Conservation (phyloP, 2,329 filamentous ascomycete species). For the Pseudocercospora fijiensis region DNA sequence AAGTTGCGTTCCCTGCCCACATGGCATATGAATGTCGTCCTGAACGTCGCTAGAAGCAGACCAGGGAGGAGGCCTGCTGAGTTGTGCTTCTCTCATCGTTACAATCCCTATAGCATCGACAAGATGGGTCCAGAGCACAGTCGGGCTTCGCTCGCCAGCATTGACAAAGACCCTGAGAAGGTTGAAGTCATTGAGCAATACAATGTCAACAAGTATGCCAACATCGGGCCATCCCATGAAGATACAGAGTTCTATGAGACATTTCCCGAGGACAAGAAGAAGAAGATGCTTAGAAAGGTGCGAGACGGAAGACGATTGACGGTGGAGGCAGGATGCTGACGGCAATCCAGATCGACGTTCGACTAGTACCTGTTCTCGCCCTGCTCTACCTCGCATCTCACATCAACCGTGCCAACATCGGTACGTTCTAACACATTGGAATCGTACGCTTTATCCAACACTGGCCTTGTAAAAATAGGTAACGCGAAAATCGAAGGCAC, state of each 20-base stretch:
- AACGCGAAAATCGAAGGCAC: slow-evolving; percentile 34
- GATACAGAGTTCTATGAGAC: slow-evolving; percentile 30
- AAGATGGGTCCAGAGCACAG: slow-evolving; percentile 7
- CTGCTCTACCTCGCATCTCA: slow-evolving; percentile 49
- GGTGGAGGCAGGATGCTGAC: background rate
- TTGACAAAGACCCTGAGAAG: slow-evolving; percentile 28
- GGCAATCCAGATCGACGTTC: slow-evolving; percentile 42
- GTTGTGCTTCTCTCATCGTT: background rate
- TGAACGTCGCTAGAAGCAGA: background rate
- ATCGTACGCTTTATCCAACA: background rate
- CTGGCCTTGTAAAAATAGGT: slow-evolving; percentile 31
- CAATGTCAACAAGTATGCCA: slow-evolving; percentile 26
- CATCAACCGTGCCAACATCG: slow-evolving; percentile 46
- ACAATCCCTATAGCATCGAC: background rate
- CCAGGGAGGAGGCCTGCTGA: background rate
- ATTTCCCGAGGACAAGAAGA: slow-evolving; percentile 21
- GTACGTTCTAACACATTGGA: slow-evolving; percentile 24
- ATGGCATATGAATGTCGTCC: background rate
- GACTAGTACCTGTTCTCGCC: slow-evolving; percentile 51
- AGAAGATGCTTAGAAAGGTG: slow-evolving; percentile 47
- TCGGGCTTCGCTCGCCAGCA: slow-evolving; percentile 18
- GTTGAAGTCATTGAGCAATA: slow-evolving; percentile 23
- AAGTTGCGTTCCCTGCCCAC: background rate
- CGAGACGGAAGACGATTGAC: background rate
- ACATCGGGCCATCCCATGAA: slow-evolving; percentile 25